Base-by-base conservation (phyloP, 805 yeast genomes). In the Clavispora santaluciae region DNA sequence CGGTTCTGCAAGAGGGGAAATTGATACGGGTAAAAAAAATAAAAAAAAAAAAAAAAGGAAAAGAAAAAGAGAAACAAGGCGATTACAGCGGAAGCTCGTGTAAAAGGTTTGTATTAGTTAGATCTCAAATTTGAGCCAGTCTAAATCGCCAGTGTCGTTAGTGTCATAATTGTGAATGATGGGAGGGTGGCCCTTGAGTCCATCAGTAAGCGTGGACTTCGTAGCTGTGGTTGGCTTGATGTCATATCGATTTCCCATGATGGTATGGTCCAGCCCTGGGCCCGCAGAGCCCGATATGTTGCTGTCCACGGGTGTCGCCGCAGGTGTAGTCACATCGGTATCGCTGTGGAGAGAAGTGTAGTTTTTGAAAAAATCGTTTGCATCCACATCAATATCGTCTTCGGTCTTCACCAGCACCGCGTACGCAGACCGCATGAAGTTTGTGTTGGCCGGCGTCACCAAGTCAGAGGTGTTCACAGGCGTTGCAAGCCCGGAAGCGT, bases 51-150 rank as follows among this genome's bases (percentile, higher is more conserved):
- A 8, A 10, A 23, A 23, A 11, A 24, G 12, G 12, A 13, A 6
- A 5, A 4, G 26, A 24, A 24, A 24, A 12, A 11, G 7, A 22
- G 26, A n/a, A 4, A 10, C 10, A 12, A 11, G 15, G 16, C 15
- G 16, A 13, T 18, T 16, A n/a, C 16, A 3, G 20, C 16, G 16
- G 20, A 25, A 10, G 11, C 16, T 4, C 4, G n/a, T 25, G 29
- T 9, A 8, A 5, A 28, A 8, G 31, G 20, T 28, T 12, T 28
- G 31, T 28, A 28, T 28, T 28, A 28, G 31, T 13, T 31, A 59
- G 13, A 59, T 45, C 41, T 60, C 64, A 39, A 61, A 61, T 49
- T 60, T 61, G 40, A 61, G 51, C 66, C 66, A 61, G 37, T 60
- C 65, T 23, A 61, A 50, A 33, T 60, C 63, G 35, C 52, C 49